Evolutionary conservation across 306 rosid genomes (phyloP), one percentile per base, ranked within the genome.

Genomic region (Vigna angularis): DNA sequence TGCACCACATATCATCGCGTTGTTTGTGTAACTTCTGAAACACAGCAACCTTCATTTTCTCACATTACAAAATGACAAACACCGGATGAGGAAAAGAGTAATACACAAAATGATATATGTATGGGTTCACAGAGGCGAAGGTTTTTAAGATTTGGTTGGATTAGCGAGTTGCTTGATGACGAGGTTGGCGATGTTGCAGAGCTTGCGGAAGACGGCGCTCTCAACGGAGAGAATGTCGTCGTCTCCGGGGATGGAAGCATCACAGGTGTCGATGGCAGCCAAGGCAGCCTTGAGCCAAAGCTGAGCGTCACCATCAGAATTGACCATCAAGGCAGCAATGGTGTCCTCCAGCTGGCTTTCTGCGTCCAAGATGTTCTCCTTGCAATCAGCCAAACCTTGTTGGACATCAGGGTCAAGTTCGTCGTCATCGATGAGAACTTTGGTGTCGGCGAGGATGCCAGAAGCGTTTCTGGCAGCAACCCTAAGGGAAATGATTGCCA

Each of bases 311-410:
- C 11, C 0, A 0, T 13, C 10, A 4, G 17, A 15, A 1, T 17
- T 18, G 0, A 1, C 56, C 36, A 49, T 9, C 20, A 85, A n/a
- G 2, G 88, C 34, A 5, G 80, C 81, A 4, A 79, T 13, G 1
- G 85, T 72, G 6, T 79, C 81, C 10, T 81, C 66, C 0, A 81
- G 72, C 28, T 77, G 85, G 1, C 63, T 53, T 0, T 66, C 61
- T 1, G 85, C 83, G 15, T 85, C 88, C 10, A 40, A 5, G 4
- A 70, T 52, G 0, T 42, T 52, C 7, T 68, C 78, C 72, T 64
- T 59, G 68, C 88, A 85, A 30, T 85, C 88, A 1, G 81, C 20
- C 22, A 85, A 10, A 0, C 83, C 85, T 17, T 85, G 83, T 10
- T 81, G 83, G 12, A 81, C 1, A 0, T 40, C 67, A 0, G 85